Evolutionary conservation across 2,329 filamentous ascomycete species (phyloP), one percentile per base, ranked within the genome.

Genomic region (Fusarium illudens): DNA sequence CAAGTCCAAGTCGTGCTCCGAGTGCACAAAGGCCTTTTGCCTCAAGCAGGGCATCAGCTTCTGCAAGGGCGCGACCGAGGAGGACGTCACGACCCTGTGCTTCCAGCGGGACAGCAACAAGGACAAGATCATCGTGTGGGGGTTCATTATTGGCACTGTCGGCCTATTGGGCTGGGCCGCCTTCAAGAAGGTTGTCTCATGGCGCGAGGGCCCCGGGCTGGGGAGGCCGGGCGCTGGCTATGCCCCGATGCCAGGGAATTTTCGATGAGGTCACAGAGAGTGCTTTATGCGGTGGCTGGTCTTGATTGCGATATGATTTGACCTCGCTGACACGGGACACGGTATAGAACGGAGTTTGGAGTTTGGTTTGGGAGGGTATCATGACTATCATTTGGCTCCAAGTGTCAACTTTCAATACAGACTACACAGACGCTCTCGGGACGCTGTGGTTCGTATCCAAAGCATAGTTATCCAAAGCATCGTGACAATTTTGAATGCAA

Each of bases 101-200:
- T 90, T 90, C 78, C 87, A 90, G 81, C 84, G 88, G 67, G 88
- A 90, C 76, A 88, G 86, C 75, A 84, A 84, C 76, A 90, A 90
- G 79, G 88, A 90, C 77, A 84, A 86, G 78, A 83, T 90, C 69
- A 89, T 90, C 33, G 88, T 90, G 4, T 88, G 88, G 84, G 84
- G 81, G 1, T 90, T 90, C 77, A 84, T 90, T 50, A 75, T 88
- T 10, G 86, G 84, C 55, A 89, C 87, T 1, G 72, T 83, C 4
- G 87, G 87, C 1, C 75, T 90, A 63, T 78, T 90, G 51, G 86
- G 83, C 25, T 90, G 87, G 87, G 86, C 88, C 7, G 85, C 80
- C 8, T 79, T 84, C 60, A 84, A 82, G 76, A 83, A 82, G 53
- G 74, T 84, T 39, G 59, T 84, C 29, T 83, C 86, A 52, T 76